Evolutionary conservation across 2,329 filamentous ascomycete genomes (phyloP).

Genomic region (Pyrenochaeta sp.): DNA sequence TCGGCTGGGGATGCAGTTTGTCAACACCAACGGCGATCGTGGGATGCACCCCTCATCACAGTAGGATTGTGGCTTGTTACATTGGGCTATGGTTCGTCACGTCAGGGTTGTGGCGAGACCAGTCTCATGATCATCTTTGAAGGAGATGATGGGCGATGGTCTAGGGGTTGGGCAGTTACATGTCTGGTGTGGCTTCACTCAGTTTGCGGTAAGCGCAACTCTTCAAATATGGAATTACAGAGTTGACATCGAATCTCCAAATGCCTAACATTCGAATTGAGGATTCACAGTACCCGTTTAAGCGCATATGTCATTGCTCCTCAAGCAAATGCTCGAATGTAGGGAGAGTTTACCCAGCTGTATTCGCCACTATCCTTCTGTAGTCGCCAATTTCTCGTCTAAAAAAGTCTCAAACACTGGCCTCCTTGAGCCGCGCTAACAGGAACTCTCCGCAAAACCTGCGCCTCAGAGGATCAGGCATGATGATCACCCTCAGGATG

Average conservation of each 20-base stretch:
- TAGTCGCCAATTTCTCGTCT: conserved; percentile 2
- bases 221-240: no score
- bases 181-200: no score
- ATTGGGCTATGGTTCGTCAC: neutral
- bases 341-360: neutral
- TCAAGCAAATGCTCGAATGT: neutral
- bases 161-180: no score
- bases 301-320: no score
- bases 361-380: neutral
- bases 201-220: no score
- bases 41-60: no score
- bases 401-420: conserved; percentile 10
- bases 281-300: no score
- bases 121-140: no score
- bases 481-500: conserved; percentile 9
- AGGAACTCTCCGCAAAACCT: conserved; percentile 10
- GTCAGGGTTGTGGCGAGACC: no score
- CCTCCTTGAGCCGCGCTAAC: conserved; percentile 3
- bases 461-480: conserved; percentile 3
- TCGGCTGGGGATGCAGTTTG: conserved; percentile 6
- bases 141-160: neutral
- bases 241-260: no score
- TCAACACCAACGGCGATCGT: conserved; percentile 15
- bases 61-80: conserved; percentile 5
- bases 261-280: no score